Base-by-base conservation (phyloP, 306 rosid genomes). In the Lathyrus sativus region DNA sequence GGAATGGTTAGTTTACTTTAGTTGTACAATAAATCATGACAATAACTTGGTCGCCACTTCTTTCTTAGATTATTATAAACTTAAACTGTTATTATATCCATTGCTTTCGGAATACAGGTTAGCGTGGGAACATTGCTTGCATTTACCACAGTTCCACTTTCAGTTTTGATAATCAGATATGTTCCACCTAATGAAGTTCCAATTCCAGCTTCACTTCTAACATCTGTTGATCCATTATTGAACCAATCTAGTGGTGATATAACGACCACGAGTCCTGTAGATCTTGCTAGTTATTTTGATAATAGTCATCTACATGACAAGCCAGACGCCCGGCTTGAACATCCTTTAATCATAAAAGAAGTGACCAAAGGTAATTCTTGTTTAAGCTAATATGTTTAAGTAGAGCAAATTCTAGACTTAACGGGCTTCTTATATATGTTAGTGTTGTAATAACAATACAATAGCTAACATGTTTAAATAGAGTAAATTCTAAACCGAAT, bases 81-180 rank as follows among this genome's bases (percentile, higher is more conserved):
- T 51, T 71, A 29, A 70, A 39, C 59, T 10, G 7, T 26, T 2
- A 10, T 49, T 50, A 22, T 74, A 43, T 64, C 67, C 31, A 11
- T 61, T 75, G 7, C 68, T 50, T 37, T 71, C 46, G 33, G 50
- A 56, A 74, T 65, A 46, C 81, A 88, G 95, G 95, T 88, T 58
- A 82, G 89, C 10, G 88, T 88, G 66, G 91, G 91, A 72, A 86
- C 91, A 39, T 78, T 88, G 73, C 83, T 88, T 62, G 89, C 95
- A 53, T 86, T 88, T 74, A 84, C 89, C 39, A 82, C 86, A 0
- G 89, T 73, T 58, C 86, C 91, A 69, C 73, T 88, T 74, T 86
- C 89, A 59, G 89, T 88, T 53, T 79, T 88, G 82, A 86, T 88
- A 74, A 84, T 88, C 65, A 80, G 89, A 86, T 88, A 88, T 75